Evolutionary conservation across 371 early-diverging fungal species (phyloP).

Genomic region (Capniomyces stellatus): DNA sequence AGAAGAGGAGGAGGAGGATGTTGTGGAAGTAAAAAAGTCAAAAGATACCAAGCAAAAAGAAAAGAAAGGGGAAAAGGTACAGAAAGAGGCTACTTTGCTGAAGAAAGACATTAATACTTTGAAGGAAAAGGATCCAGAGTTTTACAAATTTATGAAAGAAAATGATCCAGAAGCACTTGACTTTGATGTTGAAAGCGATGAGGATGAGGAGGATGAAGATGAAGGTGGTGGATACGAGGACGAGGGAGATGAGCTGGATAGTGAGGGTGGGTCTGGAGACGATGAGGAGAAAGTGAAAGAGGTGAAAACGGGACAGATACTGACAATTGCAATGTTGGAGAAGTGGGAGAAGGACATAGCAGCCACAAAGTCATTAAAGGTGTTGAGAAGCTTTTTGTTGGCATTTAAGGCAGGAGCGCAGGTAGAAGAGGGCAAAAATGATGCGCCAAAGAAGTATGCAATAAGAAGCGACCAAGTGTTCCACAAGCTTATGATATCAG

Average conservation of each 20-base stretch:
- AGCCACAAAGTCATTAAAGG: constrained; percentile 26
- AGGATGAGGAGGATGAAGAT: constrained; percentile 35
- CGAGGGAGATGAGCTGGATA: constrained; percentile 19
- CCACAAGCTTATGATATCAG: constrained; percentile 49
- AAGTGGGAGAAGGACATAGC: constrained; percentile 39
- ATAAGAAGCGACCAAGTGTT: constrained; percentile 57
- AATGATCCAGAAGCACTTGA: constrained; percentile 65
- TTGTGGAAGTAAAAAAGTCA: constrained; percentile 18
- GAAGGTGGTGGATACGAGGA: constrained; percentile 24
- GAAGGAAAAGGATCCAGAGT: constrained; percentile 70
- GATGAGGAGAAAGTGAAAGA: constrained; percentile 14
- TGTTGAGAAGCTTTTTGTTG: constrained; percentile 45
- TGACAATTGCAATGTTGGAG: constrained; percentile 50
- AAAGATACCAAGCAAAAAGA: constrained; percentile 19
- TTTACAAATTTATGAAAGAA: constrained; percentile 69
- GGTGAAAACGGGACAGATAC: constrained; percentile 7
- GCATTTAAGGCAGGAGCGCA: constrained; percentile 71
- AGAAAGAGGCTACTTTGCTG: constrained; percentile 30
- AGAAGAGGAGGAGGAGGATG: constrained; percentile 15
- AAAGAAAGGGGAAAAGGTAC: constrained; percentile 14
- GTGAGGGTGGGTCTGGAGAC: constrained; percentile 18
- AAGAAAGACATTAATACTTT: constrained; percentile 56
- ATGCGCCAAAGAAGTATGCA: constrained; percentile 32
- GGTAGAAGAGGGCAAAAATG: constrained; percentile 43
- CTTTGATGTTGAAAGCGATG: constrained; percentile 40